Conservation (phyloP, 768 basidiomycete species). For the Phaffia australis region DNA sequence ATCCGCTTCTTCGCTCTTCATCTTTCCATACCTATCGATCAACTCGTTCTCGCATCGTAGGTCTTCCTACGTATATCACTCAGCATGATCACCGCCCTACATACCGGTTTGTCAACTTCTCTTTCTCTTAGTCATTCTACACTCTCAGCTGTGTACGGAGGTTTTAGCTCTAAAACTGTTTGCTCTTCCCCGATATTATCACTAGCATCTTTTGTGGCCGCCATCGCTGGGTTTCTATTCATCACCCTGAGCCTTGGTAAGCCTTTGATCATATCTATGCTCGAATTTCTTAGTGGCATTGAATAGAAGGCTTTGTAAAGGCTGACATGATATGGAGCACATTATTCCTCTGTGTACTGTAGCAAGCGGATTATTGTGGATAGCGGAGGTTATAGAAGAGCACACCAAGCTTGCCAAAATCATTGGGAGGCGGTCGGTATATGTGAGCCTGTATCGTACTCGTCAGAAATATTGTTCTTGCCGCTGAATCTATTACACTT, state of each 20-base stretch:
- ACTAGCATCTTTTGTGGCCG: slow-evolving; percentile 51
- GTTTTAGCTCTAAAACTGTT: background rate
- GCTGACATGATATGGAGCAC: background rate
- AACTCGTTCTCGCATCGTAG: no score
- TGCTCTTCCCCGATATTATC: background rate
- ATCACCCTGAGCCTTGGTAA: slow-evolving; percentile 81
- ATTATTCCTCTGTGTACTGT: slow-evolving; percentile 2
- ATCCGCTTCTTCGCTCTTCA: no score
- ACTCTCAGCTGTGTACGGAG: background rate
- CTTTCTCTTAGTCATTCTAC: background rate
- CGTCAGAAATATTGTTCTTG: background rate
- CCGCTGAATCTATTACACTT: slow-evolving; percentile 19
- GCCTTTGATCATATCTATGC: slow-evolving; percentile 30
- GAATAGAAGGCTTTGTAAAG: background rate
- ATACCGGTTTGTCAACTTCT: slow-evolving; percentile 11
- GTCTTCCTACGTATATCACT: no score
- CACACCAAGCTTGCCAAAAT: slow-evolving; percentile 70
- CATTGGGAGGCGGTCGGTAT: slow-evolving; percentile 73
- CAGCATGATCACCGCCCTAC: slow-evolving; percentile 22
- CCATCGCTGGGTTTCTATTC: slow-evolving; percentile 68
- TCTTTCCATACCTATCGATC: no score
- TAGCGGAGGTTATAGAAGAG: slow-evolving; percentile 93
- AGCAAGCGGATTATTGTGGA: slow-evolving; percentile 89
- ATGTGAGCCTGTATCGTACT: slow-evolving; percentile 49
- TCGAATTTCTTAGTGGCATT: background rate